A percentile compares a stretch with the other conserved stretches of the same genome.
These are phyloP conservation scores for Mycena chlorophos DNA, from an alignment of 768 basidiomycete genomes.

Conservation along the genomic window DNA sequence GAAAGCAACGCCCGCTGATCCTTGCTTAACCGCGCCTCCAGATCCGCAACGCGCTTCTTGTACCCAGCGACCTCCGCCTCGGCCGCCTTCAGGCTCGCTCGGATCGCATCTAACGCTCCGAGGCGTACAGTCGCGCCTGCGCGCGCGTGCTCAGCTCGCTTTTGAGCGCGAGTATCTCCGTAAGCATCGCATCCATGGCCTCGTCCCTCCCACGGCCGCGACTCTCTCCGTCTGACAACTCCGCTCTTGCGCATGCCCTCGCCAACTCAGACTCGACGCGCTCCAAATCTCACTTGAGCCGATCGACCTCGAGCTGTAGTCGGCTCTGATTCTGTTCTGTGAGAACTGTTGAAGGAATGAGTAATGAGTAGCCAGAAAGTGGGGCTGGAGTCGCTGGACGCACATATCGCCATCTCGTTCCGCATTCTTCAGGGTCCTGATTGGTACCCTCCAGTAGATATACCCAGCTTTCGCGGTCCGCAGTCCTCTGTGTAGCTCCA, in stretches of 20 bases:
- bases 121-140: slow-evolving; percentile 80
- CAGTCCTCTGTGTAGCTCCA: too few relatives aligned
- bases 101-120: slow-evolving; percentile 82
- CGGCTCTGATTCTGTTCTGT: too few relatives aligned
- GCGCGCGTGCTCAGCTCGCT: slow-evolving; percentile 80
- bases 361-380: too few relatives aligned
- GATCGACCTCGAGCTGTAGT: slow-evolving; percentile 88
- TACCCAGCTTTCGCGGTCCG: too few relatives aligned
- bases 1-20: slow-evolving; percentile 73
- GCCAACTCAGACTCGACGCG: slow-evolving; percentile 77
- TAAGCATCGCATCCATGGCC: slow-evolving; percentile 71
- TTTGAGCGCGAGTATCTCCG: slow-evolving; percentile 79
- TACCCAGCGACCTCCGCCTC: slow-evolving; percentile 67
- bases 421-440: too few relatives aligned
- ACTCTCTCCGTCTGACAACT: slow-evolving; percentile 66
- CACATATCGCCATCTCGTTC: too few relatives aligned
- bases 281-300: slow-evolving; percentile 81
- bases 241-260: slow-evolving; percentile 66
- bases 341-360: too few relatives aligned
- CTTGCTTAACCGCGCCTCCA: slow-evolving; percentile 80
- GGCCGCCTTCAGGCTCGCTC: slow-evolving; percentile 58
- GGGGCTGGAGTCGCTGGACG: too few relatives aligned
- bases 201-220: slow-evolving; percentile 69
- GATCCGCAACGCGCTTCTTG: slow-evolving; percentile 63
- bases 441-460: too few relatives aligned